These are phyloP conservation scores for Exsudoporus frostii DNA, from an alignment of 768 basidiomycete species.

Conservation along the genomic window DNA sequence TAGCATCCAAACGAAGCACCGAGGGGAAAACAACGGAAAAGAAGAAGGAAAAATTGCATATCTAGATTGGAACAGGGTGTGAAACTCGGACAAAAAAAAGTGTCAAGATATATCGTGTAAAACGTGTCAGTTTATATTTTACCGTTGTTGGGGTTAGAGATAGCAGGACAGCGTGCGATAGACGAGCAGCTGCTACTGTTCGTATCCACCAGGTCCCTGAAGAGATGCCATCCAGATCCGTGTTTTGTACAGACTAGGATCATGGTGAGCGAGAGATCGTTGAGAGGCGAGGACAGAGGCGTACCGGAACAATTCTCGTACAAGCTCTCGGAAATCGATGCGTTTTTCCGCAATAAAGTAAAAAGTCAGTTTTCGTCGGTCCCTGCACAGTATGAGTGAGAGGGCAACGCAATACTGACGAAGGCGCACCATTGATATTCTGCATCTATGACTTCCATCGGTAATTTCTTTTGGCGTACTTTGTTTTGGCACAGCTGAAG, in stretches of 20 bases:
- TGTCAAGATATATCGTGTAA: constrained; percentile 25
- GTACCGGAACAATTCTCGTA: constrained; percentile 89
- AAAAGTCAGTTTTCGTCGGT: constrained; percentile 96
- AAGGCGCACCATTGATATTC: constrained; percentile 91
- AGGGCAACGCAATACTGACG: background rate
- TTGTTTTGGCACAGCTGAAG: constrained; percentile 88
- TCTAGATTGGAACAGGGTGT: constrained; percentile 29
- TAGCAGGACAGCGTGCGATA: background rate
- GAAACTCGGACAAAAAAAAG: background rate
- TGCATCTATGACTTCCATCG: constrained; percentile 98
- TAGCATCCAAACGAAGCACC: constrained; percentile 18
- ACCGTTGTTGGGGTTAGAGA: background rate
- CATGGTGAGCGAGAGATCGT: constrained; percentile 2
- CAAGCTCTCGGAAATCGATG: constrained; percentile 95
- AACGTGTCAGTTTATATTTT: constrained; percentile 14
- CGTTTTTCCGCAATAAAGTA: constrained; percentile 96
- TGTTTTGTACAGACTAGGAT: constrained; percentile 81
- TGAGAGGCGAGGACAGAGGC: background rate
- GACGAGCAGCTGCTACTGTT: constrained; percentile 35
- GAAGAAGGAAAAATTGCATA: constrained; percentile 23
- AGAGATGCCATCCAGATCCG: constrained; percentile 94
- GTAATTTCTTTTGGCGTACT: constrained; percentile 89
- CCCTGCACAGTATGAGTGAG: constrained; percentile 48
- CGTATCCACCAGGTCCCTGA: constrained; percentile 46
- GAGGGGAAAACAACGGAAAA: background rate